Conservation (phyloP, 192 early-diverging fungal genomes). For the Podila minutissima region DNA sequence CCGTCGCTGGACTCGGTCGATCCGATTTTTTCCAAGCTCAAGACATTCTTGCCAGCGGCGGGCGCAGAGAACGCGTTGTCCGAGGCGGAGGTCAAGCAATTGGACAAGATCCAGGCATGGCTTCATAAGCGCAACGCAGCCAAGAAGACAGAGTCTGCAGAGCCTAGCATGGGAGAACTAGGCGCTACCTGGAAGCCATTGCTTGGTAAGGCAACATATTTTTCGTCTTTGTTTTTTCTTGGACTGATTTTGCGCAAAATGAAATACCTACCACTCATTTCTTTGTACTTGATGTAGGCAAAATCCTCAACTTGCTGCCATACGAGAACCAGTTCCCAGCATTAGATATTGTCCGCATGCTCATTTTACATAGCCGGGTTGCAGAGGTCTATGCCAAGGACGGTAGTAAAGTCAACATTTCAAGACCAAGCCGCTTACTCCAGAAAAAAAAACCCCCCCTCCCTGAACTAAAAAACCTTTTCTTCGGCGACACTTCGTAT, state of each 20-base stretch:
- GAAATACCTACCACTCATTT: neutral
- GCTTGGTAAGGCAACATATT: slow-evolving; percentile 8
- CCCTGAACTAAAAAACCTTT: slow-evolving; percentile 6
- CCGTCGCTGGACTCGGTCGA: slow-evolving; percentile 28
- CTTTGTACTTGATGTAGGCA: slow-evolving; percentile 9
- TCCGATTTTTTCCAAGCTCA: slow-evolving; percentile 48
- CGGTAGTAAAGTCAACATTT: slow-evolving; percentile 21
- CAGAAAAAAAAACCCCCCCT: slow-evolving; percentile 10
- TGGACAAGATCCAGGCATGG: slow-evolving; percentile 41
- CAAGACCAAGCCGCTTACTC: slow-evolving; percentile 3
- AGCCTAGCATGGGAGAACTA: slow-evolving; percentile 36
- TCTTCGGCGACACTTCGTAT: neutral
- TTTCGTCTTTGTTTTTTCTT: slow-evolving; percentile 2
- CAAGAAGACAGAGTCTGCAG: slow-evolving; percentile 22
- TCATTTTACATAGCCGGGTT: slow-evolving; percentile 58
- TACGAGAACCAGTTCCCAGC: slow-evolving; percentile 67
- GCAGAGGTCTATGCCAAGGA: slow-evolving; percentile 58
- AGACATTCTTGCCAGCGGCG: slow-evolving; percentile 25
- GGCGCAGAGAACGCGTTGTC: slow-evolving; percentile 13
- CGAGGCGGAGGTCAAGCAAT: slow-evolving; percentile 28
- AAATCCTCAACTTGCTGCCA: slow-evolving; percentile 46
- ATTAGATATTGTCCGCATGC: slow-evolving; percentile 69
- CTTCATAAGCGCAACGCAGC: slow-evolving; percentile 42
- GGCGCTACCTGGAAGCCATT: slow-evolving; percentile 38
- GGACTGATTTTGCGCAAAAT: neutral